Evolutionary conservation across 176 grass and related monocot species (phyloP).

Genomic region (Alloteropsis semialata): DNA sequence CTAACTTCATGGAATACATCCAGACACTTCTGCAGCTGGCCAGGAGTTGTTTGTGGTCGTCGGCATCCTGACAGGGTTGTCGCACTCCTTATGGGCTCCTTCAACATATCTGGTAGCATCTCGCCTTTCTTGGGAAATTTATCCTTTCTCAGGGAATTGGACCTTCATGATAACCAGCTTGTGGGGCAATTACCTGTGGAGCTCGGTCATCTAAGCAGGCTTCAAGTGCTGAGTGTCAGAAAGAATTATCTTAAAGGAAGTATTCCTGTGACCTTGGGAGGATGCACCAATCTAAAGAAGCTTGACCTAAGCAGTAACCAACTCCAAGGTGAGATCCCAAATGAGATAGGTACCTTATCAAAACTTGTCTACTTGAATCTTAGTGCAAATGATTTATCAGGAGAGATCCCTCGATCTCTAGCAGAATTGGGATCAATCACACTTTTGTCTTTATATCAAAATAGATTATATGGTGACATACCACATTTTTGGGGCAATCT

Average conservation of each 20-base stretch:
- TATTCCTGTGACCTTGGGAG: constrained; percentile 4
- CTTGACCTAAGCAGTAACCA: neutral
- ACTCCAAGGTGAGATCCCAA: constrained; percentile 32
- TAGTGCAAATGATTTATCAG: neutral
- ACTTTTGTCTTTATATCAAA: accelerated
- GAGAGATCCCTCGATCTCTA: constrained; percentile 4
- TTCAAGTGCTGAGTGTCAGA: neutral
- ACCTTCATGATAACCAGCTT: constrained; percentile 22
- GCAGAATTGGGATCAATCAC: neutral
- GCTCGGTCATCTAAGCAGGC: constrained; percentile 8
- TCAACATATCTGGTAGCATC: constrained; percentile 5
- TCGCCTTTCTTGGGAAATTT: constrained; percentile 34
- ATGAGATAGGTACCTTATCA: neutral
- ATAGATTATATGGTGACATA: neutral
- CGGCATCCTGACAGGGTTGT: constrained; percentile 27
- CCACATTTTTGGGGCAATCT: neutral
- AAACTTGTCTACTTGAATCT: neutral
- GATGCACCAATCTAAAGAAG: neutral
- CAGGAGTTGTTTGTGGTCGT: neutral
- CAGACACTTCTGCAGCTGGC: constrained; percentile 21
- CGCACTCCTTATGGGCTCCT: neutral
- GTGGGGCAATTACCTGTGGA: neutral
- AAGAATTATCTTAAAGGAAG: constrained; percentile 8
- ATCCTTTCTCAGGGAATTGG: constrained; percentile 12
- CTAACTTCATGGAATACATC: constrained; percentile 40